Conservation (phyloP, 2,329 filamentous ascomycete genomes). For the Neofusicoccum sp. region DNA sequence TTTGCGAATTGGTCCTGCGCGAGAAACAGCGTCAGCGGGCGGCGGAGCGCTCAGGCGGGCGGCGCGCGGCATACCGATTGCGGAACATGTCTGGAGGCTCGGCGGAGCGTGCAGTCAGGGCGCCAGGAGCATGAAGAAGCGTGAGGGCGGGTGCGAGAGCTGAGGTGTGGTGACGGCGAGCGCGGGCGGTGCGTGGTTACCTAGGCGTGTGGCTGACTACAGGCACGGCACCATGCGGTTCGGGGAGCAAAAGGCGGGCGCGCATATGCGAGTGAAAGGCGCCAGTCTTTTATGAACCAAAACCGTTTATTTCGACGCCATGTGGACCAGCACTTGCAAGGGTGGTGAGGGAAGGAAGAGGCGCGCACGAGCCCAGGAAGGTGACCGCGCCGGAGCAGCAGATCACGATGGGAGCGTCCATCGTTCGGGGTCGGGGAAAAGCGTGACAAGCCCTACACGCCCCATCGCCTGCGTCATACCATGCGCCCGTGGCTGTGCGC, state of each 20-base stretch:
- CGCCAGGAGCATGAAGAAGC: slow-evolving; percentile 31
- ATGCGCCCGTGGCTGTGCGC: slow-evolving; percentile 12
- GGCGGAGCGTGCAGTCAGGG: slow-evolving; percentile 26
- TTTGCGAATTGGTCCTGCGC: slow-evolving; percentile 71
- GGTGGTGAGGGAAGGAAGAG: slow-evolving; percentile 15
- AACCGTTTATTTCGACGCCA: slow-evolving; percentile 17
- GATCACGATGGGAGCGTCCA: slow-evolving; percentile 16
- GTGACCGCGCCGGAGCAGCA: slow-evolving; percentile 14
- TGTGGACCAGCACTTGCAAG: slow-evolving; percentile 16
- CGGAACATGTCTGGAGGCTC: slow-evolving; percentile 45
- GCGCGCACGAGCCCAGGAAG: slow-evolving; percentile 14
- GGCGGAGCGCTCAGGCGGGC: neutral
- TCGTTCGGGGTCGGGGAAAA: slow-evolving; percentile 13
- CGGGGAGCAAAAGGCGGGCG: slow-evolving; percentile 12
- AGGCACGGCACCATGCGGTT: slow-evolving; percentile 14
- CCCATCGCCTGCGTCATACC: slow-evolving; percentile 14
- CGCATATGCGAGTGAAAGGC: slow-evolving; percentile 14
- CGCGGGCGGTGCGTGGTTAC: slow-evolving; percentile 12
- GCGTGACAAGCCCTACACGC: slow-evolving; percentile 13
- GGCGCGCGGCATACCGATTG: slow-evolving; percentile 41
- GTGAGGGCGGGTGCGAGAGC: neutral
- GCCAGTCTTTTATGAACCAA: slow-evolving; percentile 16
- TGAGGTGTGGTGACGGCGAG: slow-evolving; percentile 7
- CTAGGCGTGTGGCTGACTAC: slow-evolving; percentile 15
- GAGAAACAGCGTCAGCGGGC: slow-evolving; percentile 15